Base-by-base conservation (phyloP, 805 yeast genomes). In the Saccharomycopsis sp. region DNA sequence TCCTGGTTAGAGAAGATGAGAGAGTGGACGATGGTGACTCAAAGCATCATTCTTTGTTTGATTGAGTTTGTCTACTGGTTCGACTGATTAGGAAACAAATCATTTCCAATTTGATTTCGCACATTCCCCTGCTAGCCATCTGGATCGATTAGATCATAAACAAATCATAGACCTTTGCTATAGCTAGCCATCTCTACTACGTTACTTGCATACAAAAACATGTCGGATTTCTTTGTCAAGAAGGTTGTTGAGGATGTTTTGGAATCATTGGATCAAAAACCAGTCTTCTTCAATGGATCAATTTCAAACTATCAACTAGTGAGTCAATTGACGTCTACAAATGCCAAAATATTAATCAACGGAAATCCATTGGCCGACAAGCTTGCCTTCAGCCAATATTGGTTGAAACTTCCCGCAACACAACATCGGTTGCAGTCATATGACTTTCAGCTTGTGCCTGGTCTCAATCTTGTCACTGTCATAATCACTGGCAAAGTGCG, bases 401-500 rank as follows among this genome's bases (percentile, higher is more conserved):
- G 80, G 80, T 66, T 76, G 29, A 59, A 66, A 35, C 66, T 73
- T 2, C 80, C 81, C 8, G 62, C 65, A 14, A 69, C 79, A 1
- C 67, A 67, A 55, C 81, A 77, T 64, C 77, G 71, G 60, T 64
- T 75, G 54, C 73, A 68, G 52, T 70, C 74, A 49, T 77, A 66
- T 62, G 80, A 77, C 64, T 70, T 75, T 58, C 81, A 77, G 62
- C 67, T 75, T 60, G 70, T 77, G 9, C 81, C 81, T 0, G 62
- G 62, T 2, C 35, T 59, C 15, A 57, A 61, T 44, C 35, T 61
- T 25, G 49, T 54, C 3, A 59, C 41, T n/a, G 55, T 59, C 3
- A 19, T 53, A 15, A 19, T 82, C 15, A 74, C 75, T 55, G 73
- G 82, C 15, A 87, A 85, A 68, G 87, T 87, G 12, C 75, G 84